Base-by-base conservation (phyloP, 1,284 basidiomycete species). In the Marasmius tenuissimus region DNA sequence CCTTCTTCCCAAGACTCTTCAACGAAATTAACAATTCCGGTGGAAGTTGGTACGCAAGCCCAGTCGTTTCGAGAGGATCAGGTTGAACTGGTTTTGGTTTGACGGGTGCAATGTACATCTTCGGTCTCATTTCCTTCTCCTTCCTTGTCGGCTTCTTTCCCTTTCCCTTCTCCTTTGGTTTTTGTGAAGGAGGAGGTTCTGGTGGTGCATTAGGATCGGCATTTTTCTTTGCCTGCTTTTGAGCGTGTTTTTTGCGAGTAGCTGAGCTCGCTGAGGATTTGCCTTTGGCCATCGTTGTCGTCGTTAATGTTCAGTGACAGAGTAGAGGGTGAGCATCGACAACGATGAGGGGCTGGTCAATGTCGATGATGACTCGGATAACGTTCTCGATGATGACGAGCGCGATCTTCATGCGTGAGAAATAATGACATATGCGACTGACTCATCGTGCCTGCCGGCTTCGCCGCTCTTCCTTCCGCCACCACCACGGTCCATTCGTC, bases 1-100 rank as follows among this genome's bases (percentile, higher is more conserved):
- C 96, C 79, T 97, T 98, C 84, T 99, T 99, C 37, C 86, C 88
- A 50, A 98, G 80, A 59, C 88, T 86, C 57, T 94, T 79, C 54
- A 98, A 81, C 1, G 95, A 84, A 22, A 99, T 86, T 14, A 97
- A 83, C 18, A 98, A 81, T 53, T 96, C 94, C 0, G 95, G 85
- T 0, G 92, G 89, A 11, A 96, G 76, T n/a, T 78, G 78, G 69
- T 88, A 83, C 11, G 86, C 91, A 9, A 98, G 81, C 0, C 95
- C 95, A 22, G 89, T 88, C 0, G 90, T 87, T 71, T 99, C 97
- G 57, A 99, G 83, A 5, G 97, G 97, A 80, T 98, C 96, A 14
- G 88, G 92, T 58, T 90, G 86, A 0, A 89, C 85, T 18, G 94
- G 92, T 0, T 88, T 85, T 35, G 96, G 96, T 66, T 96, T 96